Percentiles rank a stretch among this genome's conserved stretches.
phyloP scores from a whole-genome alignment of 2,329 filamentous ascomycete species.

The Phialophora chinensis region DNA sequence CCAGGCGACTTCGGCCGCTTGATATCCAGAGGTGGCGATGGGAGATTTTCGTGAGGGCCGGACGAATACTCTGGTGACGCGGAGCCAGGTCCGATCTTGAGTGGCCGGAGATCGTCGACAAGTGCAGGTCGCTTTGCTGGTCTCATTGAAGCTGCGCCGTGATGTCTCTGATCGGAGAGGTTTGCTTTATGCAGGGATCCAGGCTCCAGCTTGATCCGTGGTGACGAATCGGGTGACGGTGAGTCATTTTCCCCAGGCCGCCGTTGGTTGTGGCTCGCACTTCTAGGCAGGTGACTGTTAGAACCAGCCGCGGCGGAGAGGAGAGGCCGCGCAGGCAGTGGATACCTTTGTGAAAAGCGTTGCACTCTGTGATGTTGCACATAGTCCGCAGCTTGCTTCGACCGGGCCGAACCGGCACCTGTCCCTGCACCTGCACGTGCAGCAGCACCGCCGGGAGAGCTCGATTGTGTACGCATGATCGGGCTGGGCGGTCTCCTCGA shows the following conservation, averaged over 20 bases:
- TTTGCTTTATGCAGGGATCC: conserved; percentile 7
- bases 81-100: conserved; percentile 26
- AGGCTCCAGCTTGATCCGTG: conserved; percentile 18
- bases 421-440: neutral
- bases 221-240: conserved; percentile 9
- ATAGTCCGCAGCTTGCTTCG: neutral
- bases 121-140: conserved; percentile 28
- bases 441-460: neutral
- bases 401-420: neutral
- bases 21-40: conserved; percentile 10
- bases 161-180: conserved; percentile 12
- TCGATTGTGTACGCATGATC: neutral
- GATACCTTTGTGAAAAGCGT: neutral
- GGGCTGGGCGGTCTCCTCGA: neutral
- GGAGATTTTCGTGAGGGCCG: conserved; percentile 11
- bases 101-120: conserved; percentile 21
- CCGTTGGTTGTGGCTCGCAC: neutral
- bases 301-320: neutral
- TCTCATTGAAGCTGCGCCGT: conserved; percentile 5
- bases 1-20: conserved; percentile 12
- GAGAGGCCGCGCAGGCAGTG: neutral
- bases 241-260: neutral
- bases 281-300: neutral
- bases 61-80: conserved; percentile 26
- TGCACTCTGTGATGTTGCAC: neutral